Conservation (phyloP, 305 asterid species). For the Fraxinus sp. region DNA sequence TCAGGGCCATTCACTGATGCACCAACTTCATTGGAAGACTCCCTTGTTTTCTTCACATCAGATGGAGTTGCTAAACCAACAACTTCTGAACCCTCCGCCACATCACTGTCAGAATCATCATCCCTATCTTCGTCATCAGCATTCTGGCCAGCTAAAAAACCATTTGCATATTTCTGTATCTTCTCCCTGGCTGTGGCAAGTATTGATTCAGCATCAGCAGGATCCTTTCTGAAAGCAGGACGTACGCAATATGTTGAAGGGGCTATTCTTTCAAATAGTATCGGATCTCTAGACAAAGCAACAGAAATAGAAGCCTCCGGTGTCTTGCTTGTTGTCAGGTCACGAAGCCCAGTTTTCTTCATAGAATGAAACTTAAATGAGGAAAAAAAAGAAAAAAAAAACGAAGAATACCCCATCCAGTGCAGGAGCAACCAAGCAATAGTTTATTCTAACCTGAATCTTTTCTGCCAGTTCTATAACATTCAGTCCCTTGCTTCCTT, state of each 20-base stretch:
- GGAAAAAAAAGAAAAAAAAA: not conserved
- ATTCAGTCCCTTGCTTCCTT: conserved; percentile 90
- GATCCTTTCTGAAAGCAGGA: conserved; percentile 90
- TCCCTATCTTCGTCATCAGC: conserved; percentile 93
- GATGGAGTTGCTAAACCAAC: conserved; percentile 67
- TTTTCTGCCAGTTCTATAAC: conserved; percentile 94
- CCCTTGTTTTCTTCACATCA: conserved; percentile 49
- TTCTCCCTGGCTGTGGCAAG: conserved; percentile 85
- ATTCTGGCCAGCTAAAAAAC: conserved; percentile 75
- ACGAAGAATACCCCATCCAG: not conserved
- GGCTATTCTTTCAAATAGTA: conserved; percentile 94
- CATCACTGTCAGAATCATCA: conserved; percentile 93
- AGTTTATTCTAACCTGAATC: conserved; percentile 70
- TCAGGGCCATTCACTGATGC: conserved; percentile 44
- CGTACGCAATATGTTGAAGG: conserved; percentile 95
- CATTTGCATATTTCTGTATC: conserved; percentile 81
- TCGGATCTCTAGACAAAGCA: conserved; percentile 97
- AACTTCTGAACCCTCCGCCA: conserved; percentile 72
- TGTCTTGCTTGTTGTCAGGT: conserved; percentile 94
- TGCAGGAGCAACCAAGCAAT: not conserved
- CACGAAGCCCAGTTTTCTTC: conserved; percentile 98
- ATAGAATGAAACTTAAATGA: conserved; percentile 21
- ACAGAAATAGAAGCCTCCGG: conserved; percentile 99
- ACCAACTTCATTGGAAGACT: conserved; percentile 35
- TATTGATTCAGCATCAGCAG: conserved; percentile 80